phyloP scores from a whole-genome alignment of 83 land plant species.

The Picea engelmannii region DNA sequence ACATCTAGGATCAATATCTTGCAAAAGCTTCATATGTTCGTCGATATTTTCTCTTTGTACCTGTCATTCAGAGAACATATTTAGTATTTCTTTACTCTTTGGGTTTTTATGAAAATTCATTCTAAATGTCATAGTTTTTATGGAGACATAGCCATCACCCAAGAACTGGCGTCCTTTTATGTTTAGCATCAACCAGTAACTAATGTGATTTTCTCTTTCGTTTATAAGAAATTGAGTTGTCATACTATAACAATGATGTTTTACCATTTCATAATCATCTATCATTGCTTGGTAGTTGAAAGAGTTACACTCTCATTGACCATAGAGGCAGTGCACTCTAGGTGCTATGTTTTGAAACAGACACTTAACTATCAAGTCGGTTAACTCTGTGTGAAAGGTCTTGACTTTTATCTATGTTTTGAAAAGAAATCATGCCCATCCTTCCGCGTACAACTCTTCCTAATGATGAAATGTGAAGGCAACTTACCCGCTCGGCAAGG shows the following conservation, averaged over 20 bases:
- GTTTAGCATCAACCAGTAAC: neutral
- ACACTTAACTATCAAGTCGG: neutral
- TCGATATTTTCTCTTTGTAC: slow-evolving; percentile 85
- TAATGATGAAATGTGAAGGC: neutral
- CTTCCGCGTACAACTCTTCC: slow-evolving; percentile 2
- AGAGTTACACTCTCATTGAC: neutral
- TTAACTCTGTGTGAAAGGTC: neutral
- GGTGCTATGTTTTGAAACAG: neutral
- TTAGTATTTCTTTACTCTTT: neutral
- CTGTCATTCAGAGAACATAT: neutral
- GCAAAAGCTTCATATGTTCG: slow-evolving; percentile 84
- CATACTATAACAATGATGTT: no score
- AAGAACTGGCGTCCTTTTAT: neutral
- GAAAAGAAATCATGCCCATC: neutral
- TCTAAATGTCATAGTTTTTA: neutral
- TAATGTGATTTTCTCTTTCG: no score
- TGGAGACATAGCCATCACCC: neutral
- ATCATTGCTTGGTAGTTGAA: no score
- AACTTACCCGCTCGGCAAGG: slow-evolving; percentile 20
- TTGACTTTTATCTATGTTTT: neutral
- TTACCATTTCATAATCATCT: no score
- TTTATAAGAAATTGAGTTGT: no score
- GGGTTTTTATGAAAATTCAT: neutral
- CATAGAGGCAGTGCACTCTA: no score
- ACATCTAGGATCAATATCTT: slow-evolving; percentile 90